Percentiles rank a stretch among this genome's conserved stretches.
Conservation (phyloP, 1,284 basidiomycete species). For the Trametes sp. region DNA sequence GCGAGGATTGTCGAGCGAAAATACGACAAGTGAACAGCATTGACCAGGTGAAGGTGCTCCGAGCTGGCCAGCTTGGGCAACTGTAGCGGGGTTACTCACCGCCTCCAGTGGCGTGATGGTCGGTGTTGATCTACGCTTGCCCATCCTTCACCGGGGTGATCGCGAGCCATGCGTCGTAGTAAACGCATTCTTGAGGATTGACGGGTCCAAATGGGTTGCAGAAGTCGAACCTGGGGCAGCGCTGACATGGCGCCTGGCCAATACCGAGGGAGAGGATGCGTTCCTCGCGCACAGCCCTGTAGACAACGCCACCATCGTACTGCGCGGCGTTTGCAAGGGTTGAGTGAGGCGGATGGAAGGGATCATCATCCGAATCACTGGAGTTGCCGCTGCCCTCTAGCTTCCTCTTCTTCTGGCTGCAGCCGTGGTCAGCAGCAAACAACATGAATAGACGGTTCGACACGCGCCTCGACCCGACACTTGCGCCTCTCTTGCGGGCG, state of each 20-base stretch:
- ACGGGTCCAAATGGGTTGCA: conserved; percentile 81
- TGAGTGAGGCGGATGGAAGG: no score
- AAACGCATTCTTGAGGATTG: conserved; percentile 76
- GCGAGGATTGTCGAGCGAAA: background rate
- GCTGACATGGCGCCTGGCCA: conserved; percentile 75
- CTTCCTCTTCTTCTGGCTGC: background rate
- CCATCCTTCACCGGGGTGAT: background rate
- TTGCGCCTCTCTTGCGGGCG: background rate
- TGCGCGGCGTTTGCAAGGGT: conserved; percentile 24
- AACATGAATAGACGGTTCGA: background rate
- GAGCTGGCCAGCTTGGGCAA: no score
- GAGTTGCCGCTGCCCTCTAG: background rate
- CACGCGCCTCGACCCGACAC: no score
- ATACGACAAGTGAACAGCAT: background rate
- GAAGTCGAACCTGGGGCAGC: conserved; percentile 81
- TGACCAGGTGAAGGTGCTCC: no score
- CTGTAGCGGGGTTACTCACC: no score
- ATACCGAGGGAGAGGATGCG: conserved; percentile 57
- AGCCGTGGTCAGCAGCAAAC: no score
- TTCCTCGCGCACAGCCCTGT: conserved; percentile 73
- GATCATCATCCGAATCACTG: background rate
- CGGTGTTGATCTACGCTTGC: background rate
- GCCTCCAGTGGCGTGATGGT: no score
- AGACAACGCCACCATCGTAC: conserved; percentile 51
- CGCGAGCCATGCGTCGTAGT: conserved; percentile 77